phyloP scores from a whole-genome alignment of 1,284 basidiomycete species.

The Pisolithus thermaeus region DNA sequence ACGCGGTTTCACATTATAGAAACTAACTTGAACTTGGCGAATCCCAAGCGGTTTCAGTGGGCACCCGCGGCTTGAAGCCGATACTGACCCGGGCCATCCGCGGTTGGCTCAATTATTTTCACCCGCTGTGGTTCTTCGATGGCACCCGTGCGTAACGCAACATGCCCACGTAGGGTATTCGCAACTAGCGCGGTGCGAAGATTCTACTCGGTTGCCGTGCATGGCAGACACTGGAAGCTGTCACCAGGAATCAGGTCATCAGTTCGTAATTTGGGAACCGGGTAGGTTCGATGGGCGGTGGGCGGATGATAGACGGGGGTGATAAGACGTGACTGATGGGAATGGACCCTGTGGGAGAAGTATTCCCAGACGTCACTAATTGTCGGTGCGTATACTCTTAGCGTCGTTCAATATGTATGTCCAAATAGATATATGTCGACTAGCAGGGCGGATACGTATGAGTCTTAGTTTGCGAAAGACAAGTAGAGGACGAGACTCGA shows the following conservation, averaged over 20 bases:
- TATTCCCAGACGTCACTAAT: slow-evolving; percentile 2
- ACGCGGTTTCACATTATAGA: too few relatives aligned
- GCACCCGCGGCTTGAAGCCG: too few relatives aligned
- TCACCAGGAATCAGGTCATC: slow-evolving; percentile 19
- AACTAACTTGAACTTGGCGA: too few relatives aligned
- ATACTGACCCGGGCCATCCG: too few relatives aligned
- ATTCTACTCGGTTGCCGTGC: slow-evolving; percentile 18
- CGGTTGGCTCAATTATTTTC: too few relatives aligned
- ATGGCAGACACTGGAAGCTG: slow-evolving; percentile 14
- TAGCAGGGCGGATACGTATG: background rate
- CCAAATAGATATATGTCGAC: background rate
- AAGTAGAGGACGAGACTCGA: background rate
- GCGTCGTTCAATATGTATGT: too few relatives aligned
- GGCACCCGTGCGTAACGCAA: too few relatives aligned
- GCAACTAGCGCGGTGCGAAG: background rate
- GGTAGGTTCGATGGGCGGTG: slow-evolving; percentile 28
- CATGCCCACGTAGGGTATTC: background rate
- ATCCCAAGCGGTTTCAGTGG: too few relatives aligned
- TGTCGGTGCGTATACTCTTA: background rate
- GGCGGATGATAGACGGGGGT: slow-evolving; percentile 28
- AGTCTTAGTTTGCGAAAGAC: background rate
- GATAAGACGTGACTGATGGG: slow-evolving; percentile 45
- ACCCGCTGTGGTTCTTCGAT: too few relatives aligned
- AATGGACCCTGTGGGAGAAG: slow-evolving; percentile 27
- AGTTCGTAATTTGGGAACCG: slow-evolving; percentile 24